Evolutionary conservation across 2,329 filamentous ascomycete genomes (phyloP).

Genomic region (Cladosporium sp.): DNA sequence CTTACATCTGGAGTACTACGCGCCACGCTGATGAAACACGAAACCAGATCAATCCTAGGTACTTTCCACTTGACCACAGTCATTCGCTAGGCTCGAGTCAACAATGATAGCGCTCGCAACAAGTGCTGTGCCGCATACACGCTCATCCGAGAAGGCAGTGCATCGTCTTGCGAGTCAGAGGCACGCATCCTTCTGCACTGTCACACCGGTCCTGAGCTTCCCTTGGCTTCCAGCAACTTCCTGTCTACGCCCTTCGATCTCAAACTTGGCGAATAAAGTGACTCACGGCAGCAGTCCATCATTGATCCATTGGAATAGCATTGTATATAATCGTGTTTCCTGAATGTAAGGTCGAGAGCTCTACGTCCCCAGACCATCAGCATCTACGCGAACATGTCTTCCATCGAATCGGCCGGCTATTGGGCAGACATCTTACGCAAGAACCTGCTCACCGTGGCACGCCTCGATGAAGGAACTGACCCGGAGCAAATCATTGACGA

Average conservation of each 20-base stretch:
- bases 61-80: no score
- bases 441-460: not conserved
- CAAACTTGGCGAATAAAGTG: not conserved
- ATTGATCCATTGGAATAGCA: not conserved
- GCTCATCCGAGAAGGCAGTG: not conserved
- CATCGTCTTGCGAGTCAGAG: not conserved
- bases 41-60: no score
- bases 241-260: not conserved
- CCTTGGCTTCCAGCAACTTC: not conserved
- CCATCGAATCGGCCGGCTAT: not conserved
- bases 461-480: not conserved
- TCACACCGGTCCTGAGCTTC: not conserved
- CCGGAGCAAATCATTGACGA: conserved; percentile 13
- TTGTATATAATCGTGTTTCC: no score
- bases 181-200: not conserved
- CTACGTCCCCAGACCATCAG: not conserved
- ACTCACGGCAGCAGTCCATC: not conserved
- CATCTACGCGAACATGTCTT: not conserved
- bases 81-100: no score
- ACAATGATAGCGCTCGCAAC: no score
- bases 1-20: no score
- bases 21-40: no score
- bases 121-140: no score
- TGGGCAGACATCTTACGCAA: conserved; percentile 9
- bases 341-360: no score